phyloP scores from a whole-genome alignment of 768 basidiomycete genomes.

The Tulasnella sp. region DNA sequence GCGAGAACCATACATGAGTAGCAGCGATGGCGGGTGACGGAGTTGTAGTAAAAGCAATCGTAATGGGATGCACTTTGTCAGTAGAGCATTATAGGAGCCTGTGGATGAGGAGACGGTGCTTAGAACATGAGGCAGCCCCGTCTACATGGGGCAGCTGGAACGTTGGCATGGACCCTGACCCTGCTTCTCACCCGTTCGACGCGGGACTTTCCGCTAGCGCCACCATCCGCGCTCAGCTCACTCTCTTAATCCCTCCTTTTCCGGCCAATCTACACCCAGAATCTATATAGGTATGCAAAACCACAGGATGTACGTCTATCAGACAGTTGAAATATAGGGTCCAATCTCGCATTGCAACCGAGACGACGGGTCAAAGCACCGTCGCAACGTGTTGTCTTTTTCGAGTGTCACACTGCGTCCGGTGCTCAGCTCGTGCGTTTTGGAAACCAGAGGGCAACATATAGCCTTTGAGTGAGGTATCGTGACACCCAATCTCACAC shows the following conservation, averaged over 20 bases:
- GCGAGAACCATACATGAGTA: background rate
- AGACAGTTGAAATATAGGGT: background rate
- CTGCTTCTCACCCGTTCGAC: background rate
- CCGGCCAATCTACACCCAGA: background rate
- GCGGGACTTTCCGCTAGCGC: background rate
- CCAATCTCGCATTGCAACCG: background rate
- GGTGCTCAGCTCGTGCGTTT: slow-evolving; percentile 3
- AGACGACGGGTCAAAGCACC: background rate
- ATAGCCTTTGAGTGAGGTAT: background rate
- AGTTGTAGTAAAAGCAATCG: slow-evolving; percentile 1
- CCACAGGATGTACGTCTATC: background rate
- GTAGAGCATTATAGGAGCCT: slow-evolving; percentile 4
- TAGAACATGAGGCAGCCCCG: background rate
- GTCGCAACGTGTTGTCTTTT: slow-evolving; percentile 9
- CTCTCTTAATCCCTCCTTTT: background rate
- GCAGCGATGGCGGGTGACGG: background rate
- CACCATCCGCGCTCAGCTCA: background rate
- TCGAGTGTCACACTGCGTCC: slow-evolving; percentile 5
- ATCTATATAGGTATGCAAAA: background rate
- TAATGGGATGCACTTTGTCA: background rate
- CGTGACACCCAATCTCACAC: background rate
- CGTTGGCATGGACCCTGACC: background rate
- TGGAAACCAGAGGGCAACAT: background rate
- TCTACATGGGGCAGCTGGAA: background rate
- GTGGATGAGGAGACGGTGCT: background rate